A percentile compares a stretch with the other conserved stretches of the same genome.
These are phyloP conservation scores for Fusarium scirpi DNA, from an alignment of 2,329 filamentous ascomycete genomes.

Conservation along the genomic window DNA sequence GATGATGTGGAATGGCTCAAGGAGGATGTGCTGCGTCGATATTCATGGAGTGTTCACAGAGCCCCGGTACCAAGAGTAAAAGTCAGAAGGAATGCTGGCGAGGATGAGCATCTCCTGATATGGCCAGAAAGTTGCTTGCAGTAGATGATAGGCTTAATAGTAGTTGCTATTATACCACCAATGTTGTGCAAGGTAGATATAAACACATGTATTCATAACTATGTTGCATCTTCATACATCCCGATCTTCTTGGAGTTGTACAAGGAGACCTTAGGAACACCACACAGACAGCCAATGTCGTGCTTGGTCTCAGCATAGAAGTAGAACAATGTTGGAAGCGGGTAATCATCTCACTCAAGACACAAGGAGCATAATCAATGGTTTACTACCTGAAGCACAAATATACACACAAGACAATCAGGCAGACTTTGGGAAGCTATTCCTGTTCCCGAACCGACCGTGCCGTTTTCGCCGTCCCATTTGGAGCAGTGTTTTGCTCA, in stretches of 20 bases:
- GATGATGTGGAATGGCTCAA: not conserved
- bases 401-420: conserved; percentile 36
- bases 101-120: not conserved
- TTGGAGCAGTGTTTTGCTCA: conserved; percentile 18
- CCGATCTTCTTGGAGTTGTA: not conserved
- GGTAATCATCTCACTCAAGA: not conserved
- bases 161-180: not conserved
- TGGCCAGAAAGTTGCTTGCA: not conserved
- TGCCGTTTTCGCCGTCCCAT: conserved; percentile 42
- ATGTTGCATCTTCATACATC: not conserved
- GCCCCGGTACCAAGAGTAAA: not conserved
- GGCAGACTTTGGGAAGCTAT: conserved; percentile 27
- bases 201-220: not conserved
- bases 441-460: conserved; percentile 21
- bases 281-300: not conserved
- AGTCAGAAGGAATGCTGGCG: not conserved
- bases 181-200: not conserved
- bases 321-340: not conserved
- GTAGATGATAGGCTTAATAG: not conserved
- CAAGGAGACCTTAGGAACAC: not conserved
- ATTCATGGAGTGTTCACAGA: not conserved
- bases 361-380: conserved; percentile 5
- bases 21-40: rapidly evolving
- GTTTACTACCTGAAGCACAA: conserved; percentile 30
- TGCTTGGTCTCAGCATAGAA: not conserved